phyloP scores from a whole-genome alignment of 1,139 yeast genomes.

The Maudiozyma humilis region DNA sequence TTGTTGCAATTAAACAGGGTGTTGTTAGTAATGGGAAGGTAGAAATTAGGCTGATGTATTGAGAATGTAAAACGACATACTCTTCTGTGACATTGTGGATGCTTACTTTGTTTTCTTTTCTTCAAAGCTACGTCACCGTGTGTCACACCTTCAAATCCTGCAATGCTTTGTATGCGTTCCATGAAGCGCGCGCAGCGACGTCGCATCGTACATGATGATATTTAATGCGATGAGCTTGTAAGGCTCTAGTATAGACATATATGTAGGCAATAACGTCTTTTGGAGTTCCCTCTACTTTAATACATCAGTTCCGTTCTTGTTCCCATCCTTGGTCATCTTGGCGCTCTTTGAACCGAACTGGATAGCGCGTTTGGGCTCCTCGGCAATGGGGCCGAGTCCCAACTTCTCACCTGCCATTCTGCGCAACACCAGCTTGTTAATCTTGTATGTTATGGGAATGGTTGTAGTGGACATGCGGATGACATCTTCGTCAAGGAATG shows the following conservation, averaged over 20 bases:
- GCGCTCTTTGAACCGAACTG: slow-evolving; percentile 96
- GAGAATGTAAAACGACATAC: background rate
- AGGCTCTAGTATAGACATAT: background rate
- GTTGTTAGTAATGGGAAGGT: too few species aligned
- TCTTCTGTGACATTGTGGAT: background rate
- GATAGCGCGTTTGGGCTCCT: slow-evolving; percentile 87
- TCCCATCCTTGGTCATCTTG: slow-evolving; percentile 47
- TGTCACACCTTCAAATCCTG: too few species aligned
- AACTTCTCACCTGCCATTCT: slow-evolving; percentile 43
- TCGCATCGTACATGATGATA: too few species aligned
- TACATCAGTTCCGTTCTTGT: slow-evolving; percentile 34
- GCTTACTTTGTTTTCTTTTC: too few species aligned
- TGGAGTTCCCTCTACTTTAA: too few species aligned
- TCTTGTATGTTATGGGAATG: slow-evolving; percentile 48
- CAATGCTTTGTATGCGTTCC: too few species aligned
- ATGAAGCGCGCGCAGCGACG: too few species aligned
- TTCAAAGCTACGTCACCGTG: too few species aligned
- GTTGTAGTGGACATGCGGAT: slow-evolving; percentile 43
- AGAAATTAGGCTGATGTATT: background rate
- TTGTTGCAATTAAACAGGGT: background rate
- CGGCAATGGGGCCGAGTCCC: slow-evolving; percentile 49
- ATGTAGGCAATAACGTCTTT: too few species aligned
- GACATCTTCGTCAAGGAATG: slow-evolving; percentile 64
- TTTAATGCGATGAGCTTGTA: background rate
- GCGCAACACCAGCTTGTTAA: slow-evolving; percentile 58